Base-by-base conservation (phyloP, 2,329 filamentous ascomycete species). In the Neofusicoccum cordaticola region DNA sequence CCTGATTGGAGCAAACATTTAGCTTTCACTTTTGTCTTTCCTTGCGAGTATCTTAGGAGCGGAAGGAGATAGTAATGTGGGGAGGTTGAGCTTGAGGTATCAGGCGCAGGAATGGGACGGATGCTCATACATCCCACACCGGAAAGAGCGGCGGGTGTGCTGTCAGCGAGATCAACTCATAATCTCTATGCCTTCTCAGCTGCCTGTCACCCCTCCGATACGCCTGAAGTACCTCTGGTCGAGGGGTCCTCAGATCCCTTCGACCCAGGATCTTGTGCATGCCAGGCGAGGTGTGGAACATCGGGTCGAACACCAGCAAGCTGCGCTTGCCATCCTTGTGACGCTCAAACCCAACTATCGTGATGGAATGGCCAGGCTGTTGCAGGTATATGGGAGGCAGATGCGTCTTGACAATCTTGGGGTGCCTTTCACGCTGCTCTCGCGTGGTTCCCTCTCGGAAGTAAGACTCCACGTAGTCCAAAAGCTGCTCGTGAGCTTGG, bases 381-480 rank as follows among this genome's bases (percentile, higher is more conserved):
- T 98, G 94, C 67, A 97, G 88, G 77, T 97, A 98, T 45, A 98
- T 88, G 0, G 95, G 93, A 44, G 94, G 88, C 7, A 94, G 80
- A 13, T 82, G 77, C 0, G 94, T 97, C 62, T 83, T 79, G 61
- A 86, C 83, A n/a, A 97, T 85, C 71, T 88, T 91, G 5, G 74
- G 75, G 35, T 70, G 41, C 17, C 37, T 22, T 13, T 84, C 80
- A 6, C 19, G 53, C 22, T 61, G 47, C 39, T 60, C 27, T 15
- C n/a, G 15, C 12, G 56, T 37, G 11, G 17, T 35, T 9, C 56
- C 56, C 31, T 45, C 56, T 66, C 84, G 77, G 71, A 97, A 97
- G 73, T 97, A 97, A 1, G 80, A 76, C 70, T 93, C 89, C 7
- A 96, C 84, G 15, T 86, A 83, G 31, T 85, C 75, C 52, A 92